Base-by-base conservation (phyloP, 139 green algal species). In the Parachlorella kessleri region DNA sequence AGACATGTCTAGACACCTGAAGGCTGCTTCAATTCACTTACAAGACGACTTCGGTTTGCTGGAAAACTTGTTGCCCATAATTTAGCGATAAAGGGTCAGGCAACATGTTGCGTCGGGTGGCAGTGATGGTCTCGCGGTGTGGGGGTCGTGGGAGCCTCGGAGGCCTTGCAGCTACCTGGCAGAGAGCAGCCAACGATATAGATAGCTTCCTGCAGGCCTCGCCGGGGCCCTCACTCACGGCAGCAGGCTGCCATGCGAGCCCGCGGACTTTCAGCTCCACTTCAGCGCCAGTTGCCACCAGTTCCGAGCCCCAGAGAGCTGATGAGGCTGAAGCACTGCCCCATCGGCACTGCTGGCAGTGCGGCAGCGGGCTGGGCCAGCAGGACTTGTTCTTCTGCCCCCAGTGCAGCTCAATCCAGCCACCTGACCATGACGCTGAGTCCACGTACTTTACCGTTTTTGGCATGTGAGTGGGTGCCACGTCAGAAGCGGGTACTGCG, bases 381-480 rank as follows among this genome's bases (percentile, higher is more conserved):
- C 42, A 36, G 8, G 66, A 66, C 38, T 1, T 66, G 32, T 83
- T 80, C 37, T 75, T 68, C 48, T 75, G 59, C 39, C 53, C 75
- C 21, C 6, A 67, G 28, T 78, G 75, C 76, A 32, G 54, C 3
- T 70, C 66, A 2, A 64, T 74, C 28, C 72, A 40, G 41, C 65
- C 66, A 81, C 55, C 55, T 10, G 23, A 23, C 80, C 55, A 1
- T 32, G 48, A 83, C 10, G 18, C 59, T 4, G 42, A 83, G 24
- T 14, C 14, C 21, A 18, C 14, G 14, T 73, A 83, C 55, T 85
- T 83, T 35, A n/a, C n/a, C 18, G 65, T 85, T 0, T 79, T 85
- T 66, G 81, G 72, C 63, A 48, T 85, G 81, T 85, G 68, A 85
- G 81, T n/a, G 28, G 32, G 23, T n/a, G n/a, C n/a, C n/a, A n/a